These are phyloP conservation scores for Spathaspora arborariae DNA, from an alignment of 805 yeast genomes.

Conservation along the genomic window DNA sequence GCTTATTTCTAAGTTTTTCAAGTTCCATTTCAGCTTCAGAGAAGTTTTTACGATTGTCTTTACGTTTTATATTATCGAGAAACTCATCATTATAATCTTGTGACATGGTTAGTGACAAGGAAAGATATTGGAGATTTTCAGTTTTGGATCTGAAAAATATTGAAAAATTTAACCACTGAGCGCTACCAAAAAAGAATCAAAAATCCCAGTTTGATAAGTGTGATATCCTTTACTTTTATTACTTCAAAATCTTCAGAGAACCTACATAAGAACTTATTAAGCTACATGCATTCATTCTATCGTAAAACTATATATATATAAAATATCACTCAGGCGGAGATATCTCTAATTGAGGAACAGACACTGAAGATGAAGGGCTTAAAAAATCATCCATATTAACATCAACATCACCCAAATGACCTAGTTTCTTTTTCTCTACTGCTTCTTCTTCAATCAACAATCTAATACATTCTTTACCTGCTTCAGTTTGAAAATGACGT, in stretches of 20 bases:
- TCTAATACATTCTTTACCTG: constrained; percentile 42
- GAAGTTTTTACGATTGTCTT: constrained; percentile 7
- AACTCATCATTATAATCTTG: constrained; percentile 20
- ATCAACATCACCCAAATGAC: constrained; percentile 25
- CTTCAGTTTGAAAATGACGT: constrained; percentile 44
- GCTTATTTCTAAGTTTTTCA: constrained; percentile 20
- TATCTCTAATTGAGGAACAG: constrained; percentile 34
- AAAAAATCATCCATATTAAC: constrained; percentile 14
- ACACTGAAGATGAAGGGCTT: not conserved
- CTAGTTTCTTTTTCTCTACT: constrained; percentile 17
- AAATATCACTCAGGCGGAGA: constrained; percentile 27
- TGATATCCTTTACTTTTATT: no score
- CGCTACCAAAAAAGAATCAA: no score
- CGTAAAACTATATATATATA: constrained; percentile 1
- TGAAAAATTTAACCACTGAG: no score
- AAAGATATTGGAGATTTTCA: not conserved
- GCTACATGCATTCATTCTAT: not conserved
- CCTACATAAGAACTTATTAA: no score
- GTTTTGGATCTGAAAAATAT: not conserved
- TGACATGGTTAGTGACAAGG: constrained; percentile 6
- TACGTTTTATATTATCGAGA: constrained; percentile 7
- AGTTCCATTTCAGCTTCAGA: constrained; percentile 24
- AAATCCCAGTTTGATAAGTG: no score
- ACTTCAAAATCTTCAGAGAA: no score
- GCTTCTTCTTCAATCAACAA: constrained; percentile 40